Base-by-base conservation (phyloP, 805 yeast species). In the Wickerhamomyces rabaulensis region DNA sequence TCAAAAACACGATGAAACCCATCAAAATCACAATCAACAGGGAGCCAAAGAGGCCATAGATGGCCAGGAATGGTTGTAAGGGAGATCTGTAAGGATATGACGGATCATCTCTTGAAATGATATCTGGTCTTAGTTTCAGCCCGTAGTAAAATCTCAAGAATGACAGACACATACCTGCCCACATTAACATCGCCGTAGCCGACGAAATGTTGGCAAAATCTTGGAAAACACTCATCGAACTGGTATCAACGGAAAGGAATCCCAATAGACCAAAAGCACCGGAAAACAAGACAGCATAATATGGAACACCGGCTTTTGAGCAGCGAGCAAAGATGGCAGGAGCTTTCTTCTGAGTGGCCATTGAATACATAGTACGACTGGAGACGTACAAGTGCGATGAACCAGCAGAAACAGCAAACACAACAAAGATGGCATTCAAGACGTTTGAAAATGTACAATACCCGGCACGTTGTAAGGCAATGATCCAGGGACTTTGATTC, bases 171-270 rank as follows among this genome's bases (percentile, higher is more conserved):
- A 84, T 78, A 6, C 88, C 86, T 52, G 73, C 66, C 96, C 96
- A 89, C 39, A 86, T 88, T 31, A 89, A 65, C 44, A 88, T 76
- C 0, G 90, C 91, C 1, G 91, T 76, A 0, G 91, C 79, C 3
- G 91, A 80, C 44, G 87, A 76, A 31, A 87, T 72, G 53, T 81
- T 80, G 8, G 85, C 76, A 48, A 87, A 66, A 54, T 83, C 78
- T 49, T 79, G 84, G 53, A 87, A 87, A 6, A 84, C 84, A 15
- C 69, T 64, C 15, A 84, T 76, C 0, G 90, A 81, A 35, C 70
- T 63, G 45, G 75, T 70, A 39, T 78, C 73, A 6, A 83, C 80
- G 3, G 87, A 76, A 20, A 84, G 59, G 60, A 70, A 85, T 0
- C 89, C 76, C 33, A 85, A 63, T 3, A 79, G 58, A 0, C 87